Conservation (phyloP, 228 moss, liverwort and hornwort species). For the Sphagnum fallax region DNA sequence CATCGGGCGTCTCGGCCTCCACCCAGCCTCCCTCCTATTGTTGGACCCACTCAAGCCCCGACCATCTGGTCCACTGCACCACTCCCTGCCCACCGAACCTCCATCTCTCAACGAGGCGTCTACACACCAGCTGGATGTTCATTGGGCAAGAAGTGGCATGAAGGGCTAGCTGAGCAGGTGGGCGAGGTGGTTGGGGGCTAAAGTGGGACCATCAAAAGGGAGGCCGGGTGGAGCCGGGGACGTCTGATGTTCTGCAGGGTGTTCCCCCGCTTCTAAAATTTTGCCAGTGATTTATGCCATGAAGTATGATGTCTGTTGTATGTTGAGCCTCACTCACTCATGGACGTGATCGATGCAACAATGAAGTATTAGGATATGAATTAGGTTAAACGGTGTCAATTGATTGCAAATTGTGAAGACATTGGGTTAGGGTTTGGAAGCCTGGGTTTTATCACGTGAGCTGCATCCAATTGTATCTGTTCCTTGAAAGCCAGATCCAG, state of each 20-base stretch:
- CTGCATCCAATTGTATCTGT: too few relatives aligned
- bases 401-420: too few relatives aligned
- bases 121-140: not conserved
- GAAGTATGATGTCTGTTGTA: too few relatives aligned
- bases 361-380: too few relatives aligned
- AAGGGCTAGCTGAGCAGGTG: not conserved
- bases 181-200: not conserved
- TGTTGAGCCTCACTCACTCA: too few relatives aligned
- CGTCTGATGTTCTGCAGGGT: not conserved
- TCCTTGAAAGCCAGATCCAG: too few relatives aligned
- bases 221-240: not conserved
- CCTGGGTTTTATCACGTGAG: not conserved
- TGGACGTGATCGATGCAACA: too few relatives aligned
- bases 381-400: too few relatives aligned
- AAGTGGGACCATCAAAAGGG: not conserved
- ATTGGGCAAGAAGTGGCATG: not conserved
- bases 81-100: not conserved
- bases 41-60: not conserved
- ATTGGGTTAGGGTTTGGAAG: too few relatives aligned
- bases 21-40: not conserved
- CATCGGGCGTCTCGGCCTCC: not conserved
- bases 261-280: too few relatives aligned
- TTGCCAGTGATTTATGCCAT: too few relatives aligned
- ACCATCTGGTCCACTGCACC: not conserved
- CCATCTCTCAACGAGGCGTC: not conserved